A percentile compares a stretch with the other conserved stretches of the same genome.
These are phyloP conservation scores for Kingdonia uniflora DNA, from an alignment of 164 flowering plant species.

Conservation along the genomic window DNA sequence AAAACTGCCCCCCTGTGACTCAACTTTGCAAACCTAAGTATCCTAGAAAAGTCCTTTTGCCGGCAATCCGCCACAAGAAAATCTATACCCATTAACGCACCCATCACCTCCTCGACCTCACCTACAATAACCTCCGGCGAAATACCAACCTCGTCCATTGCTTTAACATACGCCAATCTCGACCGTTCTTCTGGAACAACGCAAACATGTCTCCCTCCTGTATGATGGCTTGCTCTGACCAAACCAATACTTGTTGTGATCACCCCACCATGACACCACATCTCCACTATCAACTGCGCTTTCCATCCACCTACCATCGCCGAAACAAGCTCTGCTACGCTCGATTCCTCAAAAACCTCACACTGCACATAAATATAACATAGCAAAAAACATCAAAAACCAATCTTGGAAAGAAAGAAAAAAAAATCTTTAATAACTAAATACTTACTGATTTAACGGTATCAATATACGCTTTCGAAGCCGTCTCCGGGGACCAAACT, in stretches of 20 bases:
- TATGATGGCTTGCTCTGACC: constrained; percentile 49
- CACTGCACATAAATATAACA: constrained; percentile 17
- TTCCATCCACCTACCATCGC: constrained; percentile 60
- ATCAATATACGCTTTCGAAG: constrained; percentile 70
- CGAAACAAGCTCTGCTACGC: constrained; percentile 41
- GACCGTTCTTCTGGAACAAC: constrained; percentile 59
- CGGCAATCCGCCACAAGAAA: constrained; percentile 69
- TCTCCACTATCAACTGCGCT: constrained; percentile 37
- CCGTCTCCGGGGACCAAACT: constrained; percentile 75
- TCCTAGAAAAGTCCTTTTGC: constrained; percentile 31
- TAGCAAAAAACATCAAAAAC: background rate
- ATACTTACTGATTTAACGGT: constrained; percentile 58
- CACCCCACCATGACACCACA: constrained; percentile 51
- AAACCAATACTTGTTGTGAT: constrained; percentile 58
- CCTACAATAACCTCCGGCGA: constrained; percentile 52
- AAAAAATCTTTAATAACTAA: too few relatives aligned
- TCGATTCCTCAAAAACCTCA: constrained; percentile 23
- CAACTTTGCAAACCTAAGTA: constrained; percentile 37
- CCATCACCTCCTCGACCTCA: constrained; percentile 48
- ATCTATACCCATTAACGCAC: constrained; percentile 42
- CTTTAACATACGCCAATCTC: constrained; percentile 32
- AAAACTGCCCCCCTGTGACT: constrained; percentile 62
- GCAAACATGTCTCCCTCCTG: constrained; percentile 65
- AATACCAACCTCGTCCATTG: constrained; percentile 23
- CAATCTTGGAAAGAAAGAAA: too few relatives aligned